Evolutionary conservation across 2,329 filamentous ascomycete species (phyloP).

Genomic region (Hypoxylon sp.): DNA sequence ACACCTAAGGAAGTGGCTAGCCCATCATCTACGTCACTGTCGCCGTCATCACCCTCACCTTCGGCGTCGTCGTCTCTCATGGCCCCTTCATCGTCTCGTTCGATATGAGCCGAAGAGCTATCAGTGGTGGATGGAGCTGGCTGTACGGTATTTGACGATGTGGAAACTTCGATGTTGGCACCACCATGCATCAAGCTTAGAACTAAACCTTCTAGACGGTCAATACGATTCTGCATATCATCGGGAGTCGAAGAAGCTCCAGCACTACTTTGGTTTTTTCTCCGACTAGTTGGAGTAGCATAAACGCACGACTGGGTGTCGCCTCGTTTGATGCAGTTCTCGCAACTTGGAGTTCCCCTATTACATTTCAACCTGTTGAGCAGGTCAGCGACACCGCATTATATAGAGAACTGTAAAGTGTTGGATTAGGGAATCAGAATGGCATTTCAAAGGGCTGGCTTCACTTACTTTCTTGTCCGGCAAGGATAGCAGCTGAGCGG

Average conservation of each 20-base stretch:
- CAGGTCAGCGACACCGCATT: constrained; percentile 54
- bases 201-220: constrained; percentile 92
- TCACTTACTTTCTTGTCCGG: constrained; percentile 85
- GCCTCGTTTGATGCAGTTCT: constrained; percentile 90
- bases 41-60: constrained; percentile 70
- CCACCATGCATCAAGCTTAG: constrained; percentile 95
- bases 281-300: constrained; percentile 77
- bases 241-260: constrained; percentile 77
- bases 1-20: constrained; percentile 82
- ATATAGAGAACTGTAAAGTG: constrained; percentile 35
- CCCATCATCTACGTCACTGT: constrained; percentile 79
- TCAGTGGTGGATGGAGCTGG: constrained; percentile 58
- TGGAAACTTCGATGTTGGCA: constrained; percentile 63
- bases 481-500: constrained; percentile 94
- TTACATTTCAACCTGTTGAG: constrained; percentile 80
- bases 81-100: constrained; percentile 69
- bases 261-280: constrained; percentile 75
- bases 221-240: constrained; percentile 99
- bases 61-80: constrained; percentile 66
- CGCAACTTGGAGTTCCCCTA: constrained; percentile 86
- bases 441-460: constrained; percentile 31
- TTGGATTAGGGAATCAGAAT: constrained; percentile 42
- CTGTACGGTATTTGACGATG: constrained; percentile 48
- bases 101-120: constrained; percentile 65
- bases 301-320: constrained; percentile 88